phyloP scores from a whole-genome alignment of 176 grass and related monocot species.

The Aegilops bicornis region DNA sequence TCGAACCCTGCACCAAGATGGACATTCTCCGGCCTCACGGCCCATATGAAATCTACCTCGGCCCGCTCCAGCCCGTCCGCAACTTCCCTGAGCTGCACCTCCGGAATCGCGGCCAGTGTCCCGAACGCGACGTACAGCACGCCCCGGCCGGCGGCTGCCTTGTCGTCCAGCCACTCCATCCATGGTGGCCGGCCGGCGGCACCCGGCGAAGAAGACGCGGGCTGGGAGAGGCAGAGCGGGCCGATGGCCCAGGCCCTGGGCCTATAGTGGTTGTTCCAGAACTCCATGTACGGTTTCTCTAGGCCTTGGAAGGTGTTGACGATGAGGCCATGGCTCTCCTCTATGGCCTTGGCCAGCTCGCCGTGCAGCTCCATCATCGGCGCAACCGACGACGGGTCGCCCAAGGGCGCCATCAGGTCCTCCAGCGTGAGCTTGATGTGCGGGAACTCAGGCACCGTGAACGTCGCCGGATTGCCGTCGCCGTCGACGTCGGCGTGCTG shows the following conservation, averaged over 20 bases:
- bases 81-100: slow-evolving; percentile 39
- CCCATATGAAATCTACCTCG: slow-evolving; percentile 54
- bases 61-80: slow-evolving; percentile 39
- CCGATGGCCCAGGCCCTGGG: slow-evolving; percentile 37
- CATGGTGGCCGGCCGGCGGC: background rate
- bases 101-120: slow-evolving; percentile 29
- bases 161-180: slow-evolving; percentile 55
- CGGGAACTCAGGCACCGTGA: slow-evolving; percentile 56
- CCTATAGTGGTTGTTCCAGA: slow-evolving; percentile 15
- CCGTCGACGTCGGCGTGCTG: background rate
- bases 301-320: slow-evolving; percentile 57
- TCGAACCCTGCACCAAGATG: slow-evolving; percentile 34
- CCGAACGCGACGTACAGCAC: slow-evolving; percentile 67
- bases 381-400: slow-evolving; percentile 40
- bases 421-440: slow-evolving; percentile 42
- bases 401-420: slow-evolving; percentile 57
- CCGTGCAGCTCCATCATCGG: slow-evolving; percentile 35
- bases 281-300: slow-evolving; percentile 47
- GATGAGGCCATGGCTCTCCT: slow-evolving; percentile 29
- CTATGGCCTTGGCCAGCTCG: background rate
- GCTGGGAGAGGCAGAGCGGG: slow-evolving; percentile 45
- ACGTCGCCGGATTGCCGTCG: slow-evolving; percentile 27
- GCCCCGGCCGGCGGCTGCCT: background rate
- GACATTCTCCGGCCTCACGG: slow-evolving; percentile 17
- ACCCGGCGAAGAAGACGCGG: accelerated